These are phyloP conservation scores for Gypsophila paniculata DNA, from an alignment of 179 eudicot species.

Conservation along the genomic window DNA sequence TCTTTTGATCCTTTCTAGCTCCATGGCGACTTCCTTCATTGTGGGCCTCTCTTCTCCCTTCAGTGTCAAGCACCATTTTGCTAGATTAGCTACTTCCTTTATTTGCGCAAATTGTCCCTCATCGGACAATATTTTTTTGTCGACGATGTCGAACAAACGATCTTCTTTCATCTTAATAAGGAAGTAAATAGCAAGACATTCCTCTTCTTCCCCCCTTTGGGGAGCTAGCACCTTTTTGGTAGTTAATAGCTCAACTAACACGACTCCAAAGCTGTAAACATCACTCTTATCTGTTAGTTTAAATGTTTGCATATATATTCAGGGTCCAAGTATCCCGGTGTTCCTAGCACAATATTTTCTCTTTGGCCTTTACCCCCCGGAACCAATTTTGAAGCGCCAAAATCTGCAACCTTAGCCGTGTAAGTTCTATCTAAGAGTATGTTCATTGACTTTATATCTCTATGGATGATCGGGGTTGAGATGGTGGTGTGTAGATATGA, in stretches of 20 bases:
- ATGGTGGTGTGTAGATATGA: conserved; percentile 24
- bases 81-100: conserved; percentile 24
- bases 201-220: conserved; percentile 17
- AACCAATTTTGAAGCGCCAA: conserved; percentile 25
- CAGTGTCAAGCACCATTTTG: conserved; percentile 18
- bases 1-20: conserved; percentile 25
- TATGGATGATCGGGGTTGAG: conserved; percentile 23
- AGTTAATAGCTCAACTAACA: conserved; percentile 18
- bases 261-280: conserved; percentile 23
- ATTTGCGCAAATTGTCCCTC: conserved; percentile 14
- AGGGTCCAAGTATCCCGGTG: conserved; percentile 22
- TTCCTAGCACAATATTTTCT: conserved; percentile 18
- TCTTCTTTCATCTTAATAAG: conserved; percentile 22
- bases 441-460: conserved; percentile 25
- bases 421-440: conserved; percentile 24
- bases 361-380: conserved; percentile 9
- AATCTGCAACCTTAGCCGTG: conserved; percentile 28
- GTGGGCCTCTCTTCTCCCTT: conserved; percentile 33
- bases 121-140: conserved; percentile 9
- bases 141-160: conserved; percentile 22
- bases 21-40: conserved; percentile 40
- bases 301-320: conserved; percentile 23
- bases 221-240: conserved; percentile 16
- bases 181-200: conserved; percentile 25
- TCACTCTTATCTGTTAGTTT: conserved; percentile 29